phyloP scores from a whole-genome alignment of 2,329 filamentous ascomycete genomes.

The Aspergillus udagawae region DNA sequence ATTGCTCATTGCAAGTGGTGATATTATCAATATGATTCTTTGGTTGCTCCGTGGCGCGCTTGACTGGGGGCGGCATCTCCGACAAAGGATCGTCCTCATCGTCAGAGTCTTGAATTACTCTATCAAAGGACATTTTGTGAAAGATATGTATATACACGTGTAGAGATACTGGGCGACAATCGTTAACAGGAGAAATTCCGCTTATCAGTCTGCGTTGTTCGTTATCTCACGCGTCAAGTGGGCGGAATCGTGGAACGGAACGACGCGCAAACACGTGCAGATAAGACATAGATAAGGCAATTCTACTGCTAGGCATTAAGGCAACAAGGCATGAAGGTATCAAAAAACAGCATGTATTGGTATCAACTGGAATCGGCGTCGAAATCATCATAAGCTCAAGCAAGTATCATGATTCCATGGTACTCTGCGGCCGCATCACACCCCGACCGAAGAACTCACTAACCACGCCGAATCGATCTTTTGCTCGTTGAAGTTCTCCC shows the following conservation, averaged over 20 bases:
- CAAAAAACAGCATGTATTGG: not conserved
- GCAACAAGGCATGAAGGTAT: not conserved
- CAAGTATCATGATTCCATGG: conserved; percentile 23
- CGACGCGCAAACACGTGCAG: conserved; percentile 29
- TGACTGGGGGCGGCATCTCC: conserved; percentile 18
- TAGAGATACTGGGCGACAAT: not conserved
- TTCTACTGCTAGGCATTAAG: not conserved
- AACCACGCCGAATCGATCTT: conserved; percentile 83
- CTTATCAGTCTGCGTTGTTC: not conserved
- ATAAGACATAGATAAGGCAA: conserved; percentile 19
- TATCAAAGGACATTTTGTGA: conserved; percentile 31
- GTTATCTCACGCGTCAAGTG: not conserved
- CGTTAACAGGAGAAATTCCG: not conserved
- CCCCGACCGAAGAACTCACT: conserved; percentile 93
- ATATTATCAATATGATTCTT: conserved; percentile 10
- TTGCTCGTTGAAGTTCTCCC: conserved; percentile 70
- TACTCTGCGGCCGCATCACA: conserved; percentile 63
- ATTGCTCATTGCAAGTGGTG: not conserved
- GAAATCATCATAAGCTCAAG: not conserved
- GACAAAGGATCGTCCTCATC: conserved; percentile 37
- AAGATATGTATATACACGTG: not conserved
- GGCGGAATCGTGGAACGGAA: not conserved
- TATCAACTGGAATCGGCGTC: not conserved
- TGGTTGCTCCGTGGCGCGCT: conserved; percentile 14
- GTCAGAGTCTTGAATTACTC: conserved; percentile 44